Evolutionary conservation across 2,329 filamentous ascomycete species (phyloP).

Genomic region (Fusarium camptoceras): DNA sequence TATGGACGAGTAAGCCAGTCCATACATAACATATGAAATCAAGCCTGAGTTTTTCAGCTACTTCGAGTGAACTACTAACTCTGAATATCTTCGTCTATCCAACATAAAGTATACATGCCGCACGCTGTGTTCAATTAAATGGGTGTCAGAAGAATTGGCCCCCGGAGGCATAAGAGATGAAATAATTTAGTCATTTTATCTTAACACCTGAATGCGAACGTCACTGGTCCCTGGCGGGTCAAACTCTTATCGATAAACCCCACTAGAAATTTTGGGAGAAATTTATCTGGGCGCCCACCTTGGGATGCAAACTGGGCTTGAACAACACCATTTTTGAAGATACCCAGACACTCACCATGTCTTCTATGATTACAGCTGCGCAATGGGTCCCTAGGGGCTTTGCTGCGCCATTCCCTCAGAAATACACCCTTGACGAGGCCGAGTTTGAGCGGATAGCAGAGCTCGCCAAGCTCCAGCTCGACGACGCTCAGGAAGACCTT

Average conservation of each 20-base stretch:
- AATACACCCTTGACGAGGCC: slow-evolving; percentile 79
- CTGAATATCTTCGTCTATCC: neutral
- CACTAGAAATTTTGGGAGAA: slow-evolving; percentile 52
- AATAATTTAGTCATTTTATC: no score
- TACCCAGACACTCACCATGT: slow-evolving; percentile 59
- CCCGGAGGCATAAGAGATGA: no score
- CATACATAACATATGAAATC: neutral
- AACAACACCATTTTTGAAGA: slow-evolving; percentile 38
- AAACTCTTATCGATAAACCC: slow-evolving; percentile 56
- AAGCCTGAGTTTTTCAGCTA: neutral
- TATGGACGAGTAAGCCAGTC: neutral
- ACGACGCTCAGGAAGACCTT: slow-evolving; percentile 90
- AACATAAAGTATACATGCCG: neutral
- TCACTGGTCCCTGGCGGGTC: slow-evolving; percentile 10
- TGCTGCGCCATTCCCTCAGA: slow-evolving; percentile 79
- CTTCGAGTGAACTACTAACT: neutral
- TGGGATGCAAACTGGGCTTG: slow-evolving; percentile 26
- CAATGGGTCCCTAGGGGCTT: slow-evolving; percentile 82
- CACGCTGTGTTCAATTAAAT: no score
- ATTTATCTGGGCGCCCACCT: slow-evolving; percentile 44
- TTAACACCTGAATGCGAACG: neutral
- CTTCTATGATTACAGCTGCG: slow-evolving; percentile 79
- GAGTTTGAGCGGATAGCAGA: slow-evolving; percentile 81
- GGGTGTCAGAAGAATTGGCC: no score
- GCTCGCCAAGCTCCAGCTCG: slow-evolving; percentile 82